Base-by-base conservation (phyloP, 192 early-diverging fungal species). In the Coemansia umbellata region DNA sequence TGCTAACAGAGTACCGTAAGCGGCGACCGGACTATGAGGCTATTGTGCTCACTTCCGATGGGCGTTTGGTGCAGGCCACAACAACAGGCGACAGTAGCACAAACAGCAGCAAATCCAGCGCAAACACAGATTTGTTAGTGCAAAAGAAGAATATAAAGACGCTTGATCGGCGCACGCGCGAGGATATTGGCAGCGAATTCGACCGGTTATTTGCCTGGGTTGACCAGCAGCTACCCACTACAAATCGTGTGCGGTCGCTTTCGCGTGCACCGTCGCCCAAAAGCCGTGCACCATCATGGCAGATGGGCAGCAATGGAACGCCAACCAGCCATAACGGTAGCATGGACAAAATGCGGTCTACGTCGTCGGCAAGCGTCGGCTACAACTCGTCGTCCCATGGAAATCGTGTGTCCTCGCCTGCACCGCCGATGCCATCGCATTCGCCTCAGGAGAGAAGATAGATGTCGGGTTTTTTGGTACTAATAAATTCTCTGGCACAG, bases 151-250 rank as follows among this genome's bases (percentile, higher is more conserved):
- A 31, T 9, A 32, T 28, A 53, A 60, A 48, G 36, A 22, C 37
- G 35, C 62, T 73, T 17, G 68, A 70, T 31, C 61, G 66, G 30
- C 65, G 66, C 37, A 66, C 66, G 22, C 66, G 77, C 35, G 77
- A 79, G 42, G 77, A 79, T 26, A 79, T 79, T 55, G 77, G 77
- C 50, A 51, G 70, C 47, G 77, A 79, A 50, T 79, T 79, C 50
- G 77, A 79, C 55, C 77, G 70, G 5, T 58, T 79, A 27, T 79
- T 66, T 54, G 69, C 66, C 9, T 76, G 73, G 73, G 73, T 76
- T 13, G 73, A 76, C 45, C 60, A 69, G 73, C 65, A 76, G 53
- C 58, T 69, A 37, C 73, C 65, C n/a, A 15, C 39, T 14, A 50
- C 53, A 17, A 76, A 69, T 37, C 53, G 44, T 4, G 60, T 76